A percentile compares a stretch with the other conserved stretches of the same genome.
These are phyloP conservation scores for Avena sativa DNA, from an alignment of 176 grass and related monocot genomes.

Conservation along the genomic window DNA sequence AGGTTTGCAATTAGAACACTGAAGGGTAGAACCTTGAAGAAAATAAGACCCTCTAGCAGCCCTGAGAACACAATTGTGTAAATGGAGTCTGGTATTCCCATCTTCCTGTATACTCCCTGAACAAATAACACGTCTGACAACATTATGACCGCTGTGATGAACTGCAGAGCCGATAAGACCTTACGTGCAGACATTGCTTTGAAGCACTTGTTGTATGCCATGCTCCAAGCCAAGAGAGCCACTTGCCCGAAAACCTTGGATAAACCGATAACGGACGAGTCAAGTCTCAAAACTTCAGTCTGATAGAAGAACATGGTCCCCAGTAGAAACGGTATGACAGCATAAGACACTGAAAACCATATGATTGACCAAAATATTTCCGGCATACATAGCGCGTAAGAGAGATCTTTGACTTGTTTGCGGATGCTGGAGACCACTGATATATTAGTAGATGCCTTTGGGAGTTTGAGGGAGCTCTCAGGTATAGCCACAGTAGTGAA, in stretches of 20 bases:
- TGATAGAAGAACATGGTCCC: slow-evolving; percentile 99
- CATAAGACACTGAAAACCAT: slow-evolving; percentile 88
- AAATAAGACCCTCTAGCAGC: slow-evolving; percentile 68
- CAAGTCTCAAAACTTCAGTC: slow-evolving; percentile 78
- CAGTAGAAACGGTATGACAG: slow-evolving; percentile 70
- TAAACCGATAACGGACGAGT: slow-evolving; percentile 85
- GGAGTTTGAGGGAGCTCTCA: slow-evolving; percentile 86
- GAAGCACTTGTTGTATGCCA: slow-evolving; percentile 83
- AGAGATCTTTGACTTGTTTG: slow-evolving; percentile 81
- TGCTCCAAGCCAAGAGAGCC: slow-evolving; percentile 79
- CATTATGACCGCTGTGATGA: slow-evolving; percentile 63
- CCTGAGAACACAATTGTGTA: slow-evolving; percentile 89
- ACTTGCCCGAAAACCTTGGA: slow-evolving; percentile 91
- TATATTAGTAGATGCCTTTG: slow-evolving; percentile 51
- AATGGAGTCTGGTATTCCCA: slow-evolving; percentile 74
- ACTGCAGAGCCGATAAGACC: slow-evolving; percentile 73
- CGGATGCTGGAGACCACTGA: slow-evolving; percentile 57
- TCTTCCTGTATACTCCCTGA: slow-evolving; percentile 66
- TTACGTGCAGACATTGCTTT: slow-evolving; percentile 69
- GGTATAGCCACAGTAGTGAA: slow-evolving; percentile 63
- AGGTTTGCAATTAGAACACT: slow-evolving; percentile 77
- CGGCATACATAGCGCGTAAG: slow-evolving; percentile 57
- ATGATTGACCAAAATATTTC: slow-evolving; percentile 69
- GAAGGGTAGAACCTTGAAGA: slow-evolving; percentile 83
- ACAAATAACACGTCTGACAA: slow-evolving; percentile 86